Evolutionary conservation across 257 asterid genomes (phyloP), one percentile per base, ranked within the genome.

Genomic region (Scutellaria minor): DNA sequence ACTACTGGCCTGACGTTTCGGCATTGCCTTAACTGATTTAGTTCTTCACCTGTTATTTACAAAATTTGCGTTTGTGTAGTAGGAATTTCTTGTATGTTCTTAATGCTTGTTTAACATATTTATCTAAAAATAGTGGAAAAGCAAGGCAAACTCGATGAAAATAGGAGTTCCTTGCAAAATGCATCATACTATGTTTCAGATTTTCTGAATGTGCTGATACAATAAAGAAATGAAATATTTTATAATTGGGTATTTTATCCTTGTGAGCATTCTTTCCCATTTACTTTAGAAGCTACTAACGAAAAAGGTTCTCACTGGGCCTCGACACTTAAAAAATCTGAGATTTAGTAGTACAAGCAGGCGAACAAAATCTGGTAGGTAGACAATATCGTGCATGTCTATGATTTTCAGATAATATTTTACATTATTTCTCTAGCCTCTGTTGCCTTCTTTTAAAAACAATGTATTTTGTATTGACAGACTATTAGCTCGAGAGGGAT

Each of bases 401-500:
- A 53, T 62, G 24, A 10, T 40, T 46, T 66, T 27, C 24, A 51
- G 45, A 37, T 48, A 40, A 27, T 58, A 50, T 70, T 3, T 56
- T 18, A 62, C 39, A 27, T 22, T 11, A 50, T 66, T 52, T 40
- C 7, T 53, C 50, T 61, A 48, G 11, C 48, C 14, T 68, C 44
- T 39, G 51, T 47, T 58, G 18, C 47, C 39, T 18, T 22, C 52
- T 39, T 73, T 18, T 18, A 18, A 3, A 14, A 12, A 11, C 13
- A 8, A 61, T 22, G 15, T 70, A n/a, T 60, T 64, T 48, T 56
- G 68, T 50, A 51, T 62, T 47, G 70, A 54, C 68, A 91, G 99
- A 84, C 82, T 94, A 60, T 86, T 95, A 78, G 99, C 99, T 9
- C 90, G 96, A 18, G 99, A 95, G 81, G 99, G 98, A 46, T 83